These are phyloP conservation scores for Fusarium sp. DNA, from an alignment of 2,329 filamentous ascomycete genomes.

Conservation along the genomic window DNA sequence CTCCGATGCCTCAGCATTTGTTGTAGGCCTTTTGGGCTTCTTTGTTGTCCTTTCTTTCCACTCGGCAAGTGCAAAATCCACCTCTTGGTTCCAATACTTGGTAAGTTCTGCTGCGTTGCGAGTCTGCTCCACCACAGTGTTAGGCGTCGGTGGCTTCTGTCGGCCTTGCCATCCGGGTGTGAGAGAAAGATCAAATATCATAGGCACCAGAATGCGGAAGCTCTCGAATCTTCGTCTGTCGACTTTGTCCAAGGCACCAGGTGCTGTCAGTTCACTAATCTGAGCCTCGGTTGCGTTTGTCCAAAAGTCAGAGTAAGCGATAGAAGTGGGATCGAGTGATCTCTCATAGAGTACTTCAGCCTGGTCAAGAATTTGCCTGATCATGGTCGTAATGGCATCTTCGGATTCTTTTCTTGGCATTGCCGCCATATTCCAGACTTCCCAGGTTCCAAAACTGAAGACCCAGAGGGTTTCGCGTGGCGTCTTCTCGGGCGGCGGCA, in stretches of 20 bases:
- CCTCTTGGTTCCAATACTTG: constrained; percentile 59
- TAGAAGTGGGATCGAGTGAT: constrained; percentile 54
- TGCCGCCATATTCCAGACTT: constrained; percentile 63
- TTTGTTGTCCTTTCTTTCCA: constrained; percentile 59
- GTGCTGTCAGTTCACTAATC: constrained; percentile 44
- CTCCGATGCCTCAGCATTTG: constrained; percentile 25
- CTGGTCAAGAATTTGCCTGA: constrained; percentile 56
- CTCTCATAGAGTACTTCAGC: constrained; percentile 60
- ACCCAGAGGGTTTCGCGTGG: constrained; percentile 64
- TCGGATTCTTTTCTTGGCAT: constrained; percentile 56
- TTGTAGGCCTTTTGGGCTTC: constrained; percentile 52
- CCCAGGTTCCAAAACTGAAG: constrained; percentile 66
- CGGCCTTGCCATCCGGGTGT: constrained; percentile 64
- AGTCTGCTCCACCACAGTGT: constrained; percentile 62
- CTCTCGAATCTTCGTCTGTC: constrained; percentile 50
- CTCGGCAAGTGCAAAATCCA: constrained; percentile 54
- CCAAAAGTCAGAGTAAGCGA: constrained; percentile 60
- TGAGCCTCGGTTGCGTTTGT: constrained; percentile 45
- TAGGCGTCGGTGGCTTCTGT: constrained; percentile 56
- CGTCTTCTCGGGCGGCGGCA: constrained; percentile 47
- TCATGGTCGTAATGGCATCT: constrained; percentile 51
- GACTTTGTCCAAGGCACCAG: constrained; percentile 37
- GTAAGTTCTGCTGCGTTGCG: constrained; percentile 65
- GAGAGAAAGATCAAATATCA: constrained; percentile 64
- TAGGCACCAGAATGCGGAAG: constrained; percentile 65